Evolutionary conservation across 176 grass and related monocot genomes (phyloP).

Genomic region (Aegilops speltoides): DNA sequence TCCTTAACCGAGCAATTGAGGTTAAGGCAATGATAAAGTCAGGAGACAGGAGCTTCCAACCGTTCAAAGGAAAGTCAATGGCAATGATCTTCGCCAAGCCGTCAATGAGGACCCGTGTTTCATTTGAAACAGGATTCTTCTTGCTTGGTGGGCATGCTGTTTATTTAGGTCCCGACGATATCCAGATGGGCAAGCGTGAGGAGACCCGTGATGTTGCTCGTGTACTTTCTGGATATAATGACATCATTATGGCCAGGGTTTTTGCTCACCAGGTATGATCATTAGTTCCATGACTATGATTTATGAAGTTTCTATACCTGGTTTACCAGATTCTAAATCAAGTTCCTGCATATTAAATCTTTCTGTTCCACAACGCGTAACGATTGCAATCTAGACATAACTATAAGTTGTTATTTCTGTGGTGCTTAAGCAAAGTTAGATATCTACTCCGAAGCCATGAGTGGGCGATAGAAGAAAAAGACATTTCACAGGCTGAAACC

Average conservation of each 20-base stretch:
- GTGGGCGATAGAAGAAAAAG: not conserved
- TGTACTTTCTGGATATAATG: constrained; percentile 92
- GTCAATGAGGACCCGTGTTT: constrained; percentile 96
- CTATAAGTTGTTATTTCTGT: not conserved
- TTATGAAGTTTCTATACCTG: not conserved
- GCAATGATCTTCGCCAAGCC: constrained; percentile 99
- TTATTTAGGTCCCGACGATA: constrained; percentile 93
- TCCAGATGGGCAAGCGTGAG: constrained; percentile 98
- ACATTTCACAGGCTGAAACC: not conserved
- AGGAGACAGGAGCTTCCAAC: constrained; percentile 84
- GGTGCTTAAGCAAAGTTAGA: constrained; percentile 12
- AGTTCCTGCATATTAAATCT: constrained; percentile 3
- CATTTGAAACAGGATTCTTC: constrained; percentile 95
- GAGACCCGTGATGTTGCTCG: constrained; percentile 96
- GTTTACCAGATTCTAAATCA: not conserved
- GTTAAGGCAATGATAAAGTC: constrained; percentile 83
- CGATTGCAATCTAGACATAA: not conserved
- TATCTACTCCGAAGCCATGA: not conserved
- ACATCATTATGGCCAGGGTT: constrained; percentile 94
- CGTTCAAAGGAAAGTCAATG: constrained; percentile 95
- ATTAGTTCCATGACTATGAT: not conserved
- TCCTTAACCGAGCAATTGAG: constrained; percentile 76
- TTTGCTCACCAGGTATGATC: constrained; percentile 76
- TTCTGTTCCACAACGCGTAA: not conserved
- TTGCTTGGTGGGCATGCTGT: constrained; percentile 93